Evolutionary conservation across 495 filamentous ascomycete genomes (phyloP), one percentile per base, ranked within the genome.

Genomic region (Friedmanniomyces simplex): DNA sequence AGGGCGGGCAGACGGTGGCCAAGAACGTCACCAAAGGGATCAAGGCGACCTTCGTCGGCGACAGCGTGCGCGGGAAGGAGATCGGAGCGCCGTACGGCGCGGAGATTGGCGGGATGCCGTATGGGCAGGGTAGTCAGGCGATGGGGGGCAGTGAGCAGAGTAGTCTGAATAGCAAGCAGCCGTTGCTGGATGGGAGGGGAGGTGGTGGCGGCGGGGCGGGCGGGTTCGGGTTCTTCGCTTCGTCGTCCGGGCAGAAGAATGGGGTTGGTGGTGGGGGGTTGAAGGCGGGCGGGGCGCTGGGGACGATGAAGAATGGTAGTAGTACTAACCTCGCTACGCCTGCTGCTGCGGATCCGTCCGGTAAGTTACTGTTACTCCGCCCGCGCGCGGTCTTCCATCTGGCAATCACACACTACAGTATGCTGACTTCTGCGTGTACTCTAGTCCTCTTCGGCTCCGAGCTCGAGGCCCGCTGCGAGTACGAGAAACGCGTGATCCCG

Each of bases 1-100:
- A 94, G 70, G 90, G 89, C 26, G 87, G 88, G 24, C 89, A 94
- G 70, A 86, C 85, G 41, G 84, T 97, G 53, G 89, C 90, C 36
- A 95, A 96, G 72, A 91, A 90, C 60, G 88, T 96, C 50, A 82
- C 85, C 42, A 97, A 97, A 73, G 89, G 90, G 39, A 81, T 96
- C 64, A 95, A 94, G 66, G 85, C 86, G 36, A 87, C 88, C 1
- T 85, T 80, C 73, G 83, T 71, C 70, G 82, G 68, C 58, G 79
- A 68, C 68, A 79, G 71, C 68, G 76, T 60, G 73, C 61, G 81
- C 63, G 83, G 78, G 62, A 83, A 80, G 49, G 74, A 80, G 54
- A 66, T 61, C 28, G 66, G 67, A 37, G 62, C 53, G 79, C 80
- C 46, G 81, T 82, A 69, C 53, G 48, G 39, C n/a, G 79, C 51